Conservation (phyloP, 2,329 filamentous ascomycete species). For the Stromatinia cepivora region DNA sequence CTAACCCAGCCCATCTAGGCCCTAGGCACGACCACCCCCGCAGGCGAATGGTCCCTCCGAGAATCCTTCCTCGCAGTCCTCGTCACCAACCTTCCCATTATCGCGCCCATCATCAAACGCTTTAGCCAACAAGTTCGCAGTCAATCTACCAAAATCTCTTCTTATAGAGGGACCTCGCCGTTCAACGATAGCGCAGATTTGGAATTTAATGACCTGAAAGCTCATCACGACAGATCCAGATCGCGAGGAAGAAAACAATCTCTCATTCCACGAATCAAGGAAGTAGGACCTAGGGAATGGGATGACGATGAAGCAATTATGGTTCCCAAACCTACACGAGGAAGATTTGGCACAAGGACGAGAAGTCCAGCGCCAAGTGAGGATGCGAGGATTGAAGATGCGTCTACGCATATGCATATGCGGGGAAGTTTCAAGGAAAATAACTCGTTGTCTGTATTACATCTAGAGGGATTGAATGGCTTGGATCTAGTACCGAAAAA, state of each 20-base stretch:
- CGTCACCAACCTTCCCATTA: slow-evolving; percentile 9
- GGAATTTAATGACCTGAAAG: neutral
- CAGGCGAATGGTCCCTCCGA: slow-evolving; percentile 1
- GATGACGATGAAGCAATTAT: slow-evolving; percentile 15
- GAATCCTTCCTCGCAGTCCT: slow-evolving; percentile 19
- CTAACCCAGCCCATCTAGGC: neutral
- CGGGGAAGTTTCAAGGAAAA: neutral
- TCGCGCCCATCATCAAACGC: slow-evolving; percentile 7
- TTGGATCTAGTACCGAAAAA: slow-evolving; percentile 18
- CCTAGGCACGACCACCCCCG: neutral
- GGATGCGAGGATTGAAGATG: neutral
- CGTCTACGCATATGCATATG: neutral
- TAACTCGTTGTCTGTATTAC: no score
- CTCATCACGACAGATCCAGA: neutral
- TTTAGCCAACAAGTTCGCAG: neutral
- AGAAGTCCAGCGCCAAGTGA: neutral
- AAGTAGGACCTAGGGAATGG: neutral
- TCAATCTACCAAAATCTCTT: slow-evolving; percentile 6
- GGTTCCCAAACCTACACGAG: slow-evolving; percentile 13
- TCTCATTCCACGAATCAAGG: neutral
- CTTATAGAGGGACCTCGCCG: neutral
- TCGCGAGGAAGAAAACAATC: neutral
- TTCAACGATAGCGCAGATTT: neutral
- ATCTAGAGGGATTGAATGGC: no score
- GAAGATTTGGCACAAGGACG: no score